Evolutionary conservation across 148 eudicot genomes (phyloP).

Genomic region (Vaccinium myrtillus): DNA sequence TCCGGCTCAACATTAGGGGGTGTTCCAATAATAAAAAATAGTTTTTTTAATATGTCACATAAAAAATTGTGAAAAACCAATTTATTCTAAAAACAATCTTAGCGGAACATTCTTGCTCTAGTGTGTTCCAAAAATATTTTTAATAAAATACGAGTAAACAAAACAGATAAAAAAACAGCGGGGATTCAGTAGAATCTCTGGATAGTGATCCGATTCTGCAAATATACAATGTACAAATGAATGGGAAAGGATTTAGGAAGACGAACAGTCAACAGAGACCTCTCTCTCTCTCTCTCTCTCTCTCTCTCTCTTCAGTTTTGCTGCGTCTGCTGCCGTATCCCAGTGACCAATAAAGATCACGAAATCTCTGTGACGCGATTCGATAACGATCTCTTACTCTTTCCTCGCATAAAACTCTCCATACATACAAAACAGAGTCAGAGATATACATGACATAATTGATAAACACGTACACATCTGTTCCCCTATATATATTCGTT

Average conservation of each 20-base stretch:
- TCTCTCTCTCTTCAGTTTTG: background rate
- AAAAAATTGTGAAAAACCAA: too few species aligned
- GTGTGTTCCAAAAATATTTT: too few species aligned
- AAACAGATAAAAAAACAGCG: background rate
- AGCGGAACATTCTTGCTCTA: too few species aligned
- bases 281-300: too few species aligned
- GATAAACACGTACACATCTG: background rate
- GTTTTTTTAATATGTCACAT: too few species aligned
- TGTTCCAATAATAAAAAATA: too few species aligned
- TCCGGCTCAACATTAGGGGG: too few species aligned
- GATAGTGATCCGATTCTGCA: background rate
- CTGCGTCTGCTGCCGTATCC: slow-evolving; percentile 21
- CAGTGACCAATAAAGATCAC: slow-evolving; percentile 32
- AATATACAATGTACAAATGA: background rate
- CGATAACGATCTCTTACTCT: slow-evolving; percentile 15
- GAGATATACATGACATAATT: background rate
- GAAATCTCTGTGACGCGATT: slow-evolving; percentile 29
- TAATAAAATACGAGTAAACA: too few species aligned
- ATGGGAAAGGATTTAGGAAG: background rate
- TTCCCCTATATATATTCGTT: too few species aligned
- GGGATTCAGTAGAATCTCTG: background rate
- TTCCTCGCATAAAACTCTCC: background rate
- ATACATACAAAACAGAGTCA: background rate
- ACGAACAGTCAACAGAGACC: background rate
- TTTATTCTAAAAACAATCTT: too few species aligned